Evolutionary conservation across 2,329 filamentous ascomycete genomes (phyloP).

Genomic region (Xylaria sp.): DNA sequence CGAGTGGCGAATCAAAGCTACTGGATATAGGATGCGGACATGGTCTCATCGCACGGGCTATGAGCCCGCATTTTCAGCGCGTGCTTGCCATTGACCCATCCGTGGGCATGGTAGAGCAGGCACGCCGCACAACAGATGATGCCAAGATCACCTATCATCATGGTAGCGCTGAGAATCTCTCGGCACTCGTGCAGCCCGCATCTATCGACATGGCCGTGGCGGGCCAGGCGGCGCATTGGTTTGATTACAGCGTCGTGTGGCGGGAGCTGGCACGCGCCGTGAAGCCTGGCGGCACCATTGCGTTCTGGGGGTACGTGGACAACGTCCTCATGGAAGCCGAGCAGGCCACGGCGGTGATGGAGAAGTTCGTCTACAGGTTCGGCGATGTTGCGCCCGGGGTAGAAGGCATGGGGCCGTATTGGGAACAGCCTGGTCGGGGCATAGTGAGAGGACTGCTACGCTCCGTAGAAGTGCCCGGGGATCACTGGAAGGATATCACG

Average conservation of each 20-base stretch:
- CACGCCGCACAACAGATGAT: constrained; percentile 53
- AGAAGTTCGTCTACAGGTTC: constrained; percentile 64
- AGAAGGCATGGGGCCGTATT: constrained; percentile 65
- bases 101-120: constrained; percentile 65
- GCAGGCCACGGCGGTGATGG: constrained; percentile 62
- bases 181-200: constrained; percentile 56
- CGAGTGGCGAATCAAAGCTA: constrained; percentile 45
- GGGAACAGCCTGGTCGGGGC: constrained; percentile 68
- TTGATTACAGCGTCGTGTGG: constrained; percentile 67
- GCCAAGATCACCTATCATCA: constrained; percentile 60
- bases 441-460: constrained; percentile 63
- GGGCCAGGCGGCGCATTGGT: constrained; percentile 73
- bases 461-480: constrained; percentile 61
- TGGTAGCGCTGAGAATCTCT: constrained; percentile 63
- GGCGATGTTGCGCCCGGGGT: constrained; percentile 56
- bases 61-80: constrained; percentile 62
- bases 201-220: constrained; percentile 63
- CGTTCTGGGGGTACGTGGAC: constrained; percentile 74
- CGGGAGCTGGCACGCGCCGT: constrained; percentile 64
- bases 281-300: constrained; percentile 65
- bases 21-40: constrained; percentile 73
- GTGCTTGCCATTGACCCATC: constrained; percentile 68
- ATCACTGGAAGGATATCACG: constrained; percentile 62
- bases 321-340: constrained; percentile 66
- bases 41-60: constrained; percentile 64